A percentile compares a stretch with the other conserved stretches of the same genome.
These are phyloP conservation scores for Pseudogymnoascus sp. DNA, from an alignment of 2,329 filamentous ascomycete genomes.

Conservation along the genomic window DNA sequence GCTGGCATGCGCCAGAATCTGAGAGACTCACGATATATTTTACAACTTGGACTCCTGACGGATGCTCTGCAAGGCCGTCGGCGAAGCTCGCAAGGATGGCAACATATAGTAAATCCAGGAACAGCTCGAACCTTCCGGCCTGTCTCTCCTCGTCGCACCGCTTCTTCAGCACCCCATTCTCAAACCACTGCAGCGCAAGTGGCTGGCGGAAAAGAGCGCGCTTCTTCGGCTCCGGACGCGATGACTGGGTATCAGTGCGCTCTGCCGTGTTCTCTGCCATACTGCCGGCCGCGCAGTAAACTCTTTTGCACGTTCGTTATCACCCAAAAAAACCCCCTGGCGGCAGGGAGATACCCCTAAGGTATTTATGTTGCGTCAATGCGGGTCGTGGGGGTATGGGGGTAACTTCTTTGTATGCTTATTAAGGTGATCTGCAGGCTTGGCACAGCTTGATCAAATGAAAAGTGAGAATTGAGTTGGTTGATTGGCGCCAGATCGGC, in stretches of 20 bases:
- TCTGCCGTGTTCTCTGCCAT: not conserved
- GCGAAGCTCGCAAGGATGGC: conserved; percentile 44
- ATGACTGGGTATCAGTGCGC: not conserved
- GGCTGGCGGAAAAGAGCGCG: conserved; percentile 15
- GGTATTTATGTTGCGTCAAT: not conserved
- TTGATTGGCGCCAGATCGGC: conserved; percentile 9
- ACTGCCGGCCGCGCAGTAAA: not conserved
- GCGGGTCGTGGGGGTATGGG: not conserved
- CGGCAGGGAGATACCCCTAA: not conserved
- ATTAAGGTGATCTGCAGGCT: conserved; percentile 7
- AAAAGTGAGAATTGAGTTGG: not conserved
- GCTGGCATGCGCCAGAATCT: not conserved
- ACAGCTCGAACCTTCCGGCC: conserved; percentile 37
- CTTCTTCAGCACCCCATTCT: conserved; percentile 14
- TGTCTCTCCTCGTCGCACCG: conserved; percentile 13
- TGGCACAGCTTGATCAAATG: not conserved
- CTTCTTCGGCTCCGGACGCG: not conserved
- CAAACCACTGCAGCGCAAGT: conserved; percentile 16
- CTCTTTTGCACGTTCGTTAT: not conserved
- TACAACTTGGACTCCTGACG: conserved; percentile 35
- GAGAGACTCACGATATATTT: conserved; percentile 33
- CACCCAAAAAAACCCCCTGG: not conserved
- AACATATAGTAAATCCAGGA: conserved; percentile 42
- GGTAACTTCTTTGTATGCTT: not conserved
- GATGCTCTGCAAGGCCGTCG: conserved; percentile 39